Evolutionary conservation across 306 rosid species (phyloP), one percentile per base, ranked within the genome.

Genomic region (Trifolium dubium): DNA sequence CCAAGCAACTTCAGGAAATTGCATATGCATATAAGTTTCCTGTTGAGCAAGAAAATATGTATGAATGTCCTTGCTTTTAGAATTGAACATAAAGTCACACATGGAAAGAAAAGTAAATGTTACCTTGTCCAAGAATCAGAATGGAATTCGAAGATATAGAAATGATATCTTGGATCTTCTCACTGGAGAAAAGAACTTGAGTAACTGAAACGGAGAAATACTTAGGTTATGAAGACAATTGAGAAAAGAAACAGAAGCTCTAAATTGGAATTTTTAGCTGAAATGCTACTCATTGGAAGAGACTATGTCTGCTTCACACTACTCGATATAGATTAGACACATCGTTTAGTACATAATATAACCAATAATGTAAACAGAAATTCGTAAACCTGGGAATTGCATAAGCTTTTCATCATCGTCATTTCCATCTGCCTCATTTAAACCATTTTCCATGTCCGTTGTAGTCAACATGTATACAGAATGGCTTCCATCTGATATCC

Each of bases 71-170:
- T 43, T 34, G 31, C 29, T 60, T 18, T 10, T 19, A 44, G 77
- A 63, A 72, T 40, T 67, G 58, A 72, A 60, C 32, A 72, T 43
- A 79, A 19, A 67, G 64, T n/a, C 64, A 53, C 10, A 17, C 12
- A 62, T 8, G 5, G 17, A 70, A 10, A 41, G 7, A 69, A 60
- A 51, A 74, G 35, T 8, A 59, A 74, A 58, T 51, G 68, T 68
- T 87, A 93, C 98, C 98, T 89, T 93, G 92, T 86, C 96, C 98
- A 77, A 91, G 94, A 85, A 91, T 73, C 85, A 93, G 68, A 85
- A 91, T 49, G 64, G 93, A 86, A 77, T 93, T 89, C 58, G 91
- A 50, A 71, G 90, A 77, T 73, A 86, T 64, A 77, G 96, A 83
- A 62, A 83, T 78, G 74, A 93, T 72, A 81, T 91, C 97, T 79